Evolutionary conservation across 2,329 filamentous ascomycete species (phyloP).

Genomic region (Nothophaeocryptopus gaeumannii): DNA sequence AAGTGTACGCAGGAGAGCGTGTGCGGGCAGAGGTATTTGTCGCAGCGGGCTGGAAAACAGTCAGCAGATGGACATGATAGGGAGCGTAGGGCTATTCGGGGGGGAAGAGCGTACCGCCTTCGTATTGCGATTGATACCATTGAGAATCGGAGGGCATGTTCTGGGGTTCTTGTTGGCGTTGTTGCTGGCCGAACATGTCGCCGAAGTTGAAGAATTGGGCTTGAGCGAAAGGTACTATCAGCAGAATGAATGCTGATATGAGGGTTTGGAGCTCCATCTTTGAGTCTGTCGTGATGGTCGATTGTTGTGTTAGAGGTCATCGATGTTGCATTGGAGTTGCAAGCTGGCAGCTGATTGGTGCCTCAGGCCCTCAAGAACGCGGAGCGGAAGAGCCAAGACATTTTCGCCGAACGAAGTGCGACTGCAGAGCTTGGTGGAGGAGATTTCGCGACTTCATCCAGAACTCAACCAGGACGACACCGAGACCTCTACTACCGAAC

Average conservation of each 20-base stretch:
- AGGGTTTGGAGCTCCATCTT: constrained; percentile 9
- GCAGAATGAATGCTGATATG: constrained; percentile 50
- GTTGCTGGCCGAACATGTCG: constrained; percentile 78
- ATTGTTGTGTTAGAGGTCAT: too few relatives aligned
- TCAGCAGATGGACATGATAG: neutral
- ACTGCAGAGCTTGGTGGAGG: too few relatives aligned
- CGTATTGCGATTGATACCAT: constrained; percentile 73
- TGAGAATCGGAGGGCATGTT: constrained; percentile 81
- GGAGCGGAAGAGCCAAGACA: too few relatives aligned
- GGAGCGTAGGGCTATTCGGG: neutral
- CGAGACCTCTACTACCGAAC: too few relatives aligned
- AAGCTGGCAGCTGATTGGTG: constrained; percentile 6
- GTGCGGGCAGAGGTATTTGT: constrained; percentile 90
- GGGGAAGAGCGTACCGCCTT: constrained; percentile 54
- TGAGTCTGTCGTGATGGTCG: neutral
- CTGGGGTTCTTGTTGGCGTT: constrained; percentile 62
- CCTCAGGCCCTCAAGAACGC: neutral
- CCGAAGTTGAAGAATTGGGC: constrained; percentile 94
- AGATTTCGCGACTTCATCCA: neutral
- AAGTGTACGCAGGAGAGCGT: constrained; percentile 94
- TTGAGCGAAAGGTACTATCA: constrained; percentile 55
- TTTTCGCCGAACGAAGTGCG: too few relatives aligned
- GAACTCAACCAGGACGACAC: too few relatives aligned
- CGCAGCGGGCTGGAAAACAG: constrained; percentile 65
- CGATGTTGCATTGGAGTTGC: constrained; percentile 6